These are phyloP conservation scores for Lentithecium fluviatile DNA, from an alignment of 495 filamentous ascomycete genomes.

Conservation along the genomic window DNA sequence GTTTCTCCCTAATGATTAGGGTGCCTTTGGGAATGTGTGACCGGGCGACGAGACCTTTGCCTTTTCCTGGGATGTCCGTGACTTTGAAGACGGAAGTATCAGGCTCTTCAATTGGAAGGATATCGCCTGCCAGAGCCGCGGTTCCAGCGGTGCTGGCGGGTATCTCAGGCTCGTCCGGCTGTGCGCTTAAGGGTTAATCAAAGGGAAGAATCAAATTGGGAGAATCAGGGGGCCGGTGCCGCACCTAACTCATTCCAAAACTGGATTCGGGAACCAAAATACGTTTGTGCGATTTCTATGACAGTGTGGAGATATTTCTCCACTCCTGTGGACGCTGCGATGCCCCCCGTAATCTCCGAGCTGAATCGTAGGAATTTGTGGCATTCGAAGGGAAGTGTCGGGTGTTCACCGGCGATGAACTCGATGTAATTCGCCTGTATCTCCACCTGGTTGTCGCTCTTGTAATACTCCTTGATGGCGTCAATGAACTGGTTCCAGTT, in stretches of 20 bases:
- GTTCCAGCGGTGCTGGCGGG: conserved; percentile 18
- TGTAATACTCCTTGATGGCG: conserved; percentile 32
- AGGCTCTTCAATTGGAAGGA: conserved; percentile 18
- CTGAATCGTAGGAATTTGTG: conserved; percentile 43
- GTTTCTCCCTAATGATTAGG: conserved; percentile 45
- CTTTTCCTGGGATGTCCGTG: conserved; percentile 42
- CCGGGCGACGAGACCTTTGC: conserved; percentile 43
- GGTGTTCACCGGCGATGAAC: conserved; percentile 42
- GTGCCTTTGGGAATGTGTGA: conserved; percentile 45
- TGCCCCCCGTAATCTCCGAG: conserved; percentile 33
- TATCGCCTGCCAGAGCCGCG: conserved; percentile 2
- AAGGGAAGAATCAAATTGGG: conserved; percentile 1
- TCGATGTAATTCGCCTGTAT: conserved; percentile 37
- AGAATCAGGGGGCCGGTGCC: no score
- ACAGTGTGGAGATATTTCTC: conserved; percentile 18
- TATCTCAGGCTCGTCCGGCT: conserved; percentile 21
- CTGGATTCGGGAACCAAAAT: conserved; percentile 21
- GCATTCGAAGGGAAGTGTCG: conserved; percentile 39
- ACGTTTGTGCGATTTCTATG: background rate
- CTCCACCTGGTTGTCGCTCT: conserved; percentile 36
- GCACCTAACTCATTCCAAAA: conserved; percentile 19
- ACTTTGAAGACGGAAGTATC: conserved; percentile 31
- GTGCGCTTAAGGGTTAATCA: conserved; percentile 3
- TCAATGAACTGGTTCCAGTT: conserved; percentile 37
- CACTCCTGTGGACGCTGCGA: conserved; percentile 4